Evolutionary conservation across 1,139 yeast genomes (phyloP).

Genomic region (Petasospora fabianii): DNA sequence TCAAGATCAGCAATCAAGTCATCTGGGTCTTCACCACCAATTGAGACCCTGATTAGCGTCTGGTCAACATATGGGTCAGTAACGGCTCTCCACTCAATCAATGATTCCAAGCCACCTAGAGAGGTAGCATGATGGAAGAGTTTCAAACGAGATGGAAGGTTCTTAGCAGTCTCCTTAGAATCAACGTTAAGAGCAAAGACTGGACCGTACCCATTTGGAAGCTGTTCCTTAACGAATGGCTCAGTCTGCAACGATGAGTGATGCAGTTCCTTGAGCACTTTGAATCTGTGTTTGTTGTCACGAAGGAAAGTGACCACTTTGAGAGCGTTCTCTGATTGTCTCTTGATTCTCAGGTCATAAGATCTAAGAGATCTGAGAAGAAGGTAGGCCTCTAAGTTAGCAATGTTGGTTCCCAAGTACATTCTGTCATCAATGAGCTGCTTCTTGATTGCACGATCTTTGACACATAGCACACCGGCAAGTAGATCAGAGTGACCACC

Average conservation of each 20-base stretch:
- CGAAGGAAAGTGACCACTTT: slow-evolving; percentile 55
- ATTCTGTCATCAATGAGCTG: slow-evolving; percentile 58
- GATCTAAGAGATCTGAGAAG: slow-evolving; percentile 79
- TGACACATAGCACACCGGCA: slow-evolving; percentile 73
- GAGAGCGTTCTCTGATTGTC: slow-evolving; percentile 65
- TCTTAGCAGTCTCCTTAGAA: slow-evolving; percentile 52
- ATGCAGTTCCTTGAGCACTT: slow-evolving; percentile 47
- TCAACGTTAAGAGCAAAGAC: slow-evolving; percentile 65
- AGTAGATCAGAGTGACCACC: slow-evolving; percentile 94
- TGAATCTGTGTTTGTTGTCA: slow-evolving; percentile 44
- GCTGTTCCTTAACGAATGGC: slow-evolving; percentile 57
- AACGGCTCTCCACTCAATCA: slow-evolving; percentile 87
- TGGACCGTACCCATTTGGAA: slow-evolving; percentile 65
- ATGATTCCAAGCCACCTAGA: slow-evolving; percentile 88
- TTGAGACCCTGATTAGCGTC: slow-evolving; percentile 63
- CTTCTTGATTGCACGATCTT: slow-evolving; percentile 43
- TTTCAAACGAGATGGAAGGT: slow-evolving; percentile 62
- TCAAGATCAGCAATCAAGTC: slow-evolving; percentile 73
- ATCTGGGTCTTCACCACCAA: slow-evolving; percentile 78
- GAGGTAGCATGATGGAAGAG: slow-evolving; percentile 89
- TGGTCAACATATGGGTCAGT: slow-evolving; percentile 57
- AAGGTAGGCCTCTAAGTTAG: slow-evolving; percentile 70
- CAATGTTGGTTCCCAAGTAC: slow-evolving; percentile 72
- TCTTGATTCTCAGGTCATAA: slow-evolving; percentile 60
- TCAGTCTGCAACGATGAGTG: slow-evolving; percentile 79